Evolutionary conservation across 176 grass and related monocot species (phyloP), one percentile per base, ranked within the genome.

Genomic region (Chrysopogon serrulatus): DNA sequence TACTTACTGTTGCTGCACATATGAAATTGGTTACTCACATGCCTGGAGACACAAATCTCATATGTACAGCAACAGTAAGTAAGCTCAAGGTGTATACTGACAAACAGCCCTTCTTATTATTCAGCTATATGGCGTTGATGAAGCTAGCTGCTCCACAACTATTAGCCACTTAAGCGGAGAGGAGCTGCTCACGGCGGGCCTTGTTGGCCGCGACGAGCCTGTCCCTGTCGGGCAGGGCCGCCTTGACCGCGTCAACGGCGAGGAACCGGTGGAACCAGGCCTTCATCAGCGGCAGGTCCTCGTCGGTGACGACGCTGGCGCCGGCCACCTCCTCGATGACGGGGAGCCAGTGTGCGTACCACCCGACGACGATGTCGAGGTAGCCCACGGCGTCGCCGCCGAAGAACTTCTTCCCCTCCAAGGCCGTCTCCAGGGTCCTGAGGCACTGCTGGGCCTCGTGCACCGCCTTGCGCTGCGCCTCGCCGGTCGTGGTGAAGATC

Each of bases 351-450:
- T 83, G 28, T 10, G 86, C 54, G 56, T 48, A 84, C 92, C 92
- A 94, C 34, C 86, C 92, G n/a, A 84, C 69, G 15, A 82, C 26
- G 36, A 94, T 4, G 83, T 91, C 92, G 14, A 94, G 65, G 68
- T 81, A 94, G 23, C 89, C 86, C 35, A 94, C 65, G 21, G 44
- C 24, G 44, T 89, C 92, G 17, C 92, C 89, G 18, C 89, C 89
- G 12, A 91, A 91, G 86, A 94, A 89, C 49, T 65, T 80, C 80
- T 81, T 91, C 36, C 83, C 86, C 56, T 82, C 70, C 68, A 94
- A 77, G 18, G 79, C 83, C 80, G 33, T 62, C 83, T 94, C 83
- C 30, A 89, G 92, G 14, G 71, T 89, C 79, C 84, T 89, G 2
- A 91, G 54, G 67, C 71, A 74, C 39, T 80, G 79, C 70, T 82